A percentile compares a stretch with the other conserved stretches of the same genome.
Evolutionary conservation across 805 yeast genomes (phyloP).

Genomic region (Saturnispora kantuleensis): DNA sequence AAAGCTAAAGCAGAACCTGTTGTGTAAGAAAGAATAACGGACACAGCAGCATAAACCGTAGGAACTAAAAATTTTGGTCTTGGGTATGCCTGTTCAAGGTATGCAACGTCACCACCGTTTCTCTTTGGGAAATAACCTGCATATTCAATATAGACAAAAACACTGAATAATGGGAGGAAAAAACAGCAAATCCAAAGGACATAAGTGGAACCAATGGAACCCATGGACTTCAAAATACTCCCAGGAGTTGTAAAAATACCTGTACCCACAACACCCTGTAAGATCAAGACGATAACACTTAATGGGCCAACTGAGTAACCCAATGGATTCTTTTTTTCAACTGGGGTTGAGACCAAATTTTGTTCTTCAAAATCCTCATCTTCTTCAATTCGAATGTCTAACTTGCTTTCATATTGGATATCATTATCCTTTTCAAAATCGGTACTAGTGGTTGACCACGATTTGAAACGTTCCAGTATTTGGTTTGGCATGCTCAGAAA

Average conservation of each 20-base stretch:
- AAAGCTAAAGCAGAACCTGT: constrained; percentile 75
- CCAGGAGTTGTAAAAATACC: constrained; percentile 70
- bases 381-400: neutral
- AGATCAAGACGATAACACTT: constrained; percentile 49
- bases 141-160: constrained; percentile 32
- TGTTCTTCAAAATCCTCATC: constrained; percentile 11
- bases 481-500: neutral
- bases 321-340: constrained; percentile 27
- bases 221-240: constrained; percentile 38
- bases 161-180: constrained; percentile 29
- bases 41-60: constrained; percentile 57
- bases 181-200: constrained; percentile 36
- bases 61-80: constrained; percentile 63
- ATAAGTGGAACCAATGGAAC: constrained; percentile 35
- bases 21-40: constrained; percentile 76
- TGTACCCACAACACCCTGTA: constrained; percentile 66
- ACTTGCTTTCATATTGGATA: neutral
- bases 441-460: neutral
- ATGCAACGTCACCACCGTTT: constrained; percentile 83
- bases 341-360: constrained; percentile 29
- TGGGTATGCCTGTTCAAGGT: constrained; percentile 59
- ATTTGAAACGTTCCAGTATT: too few species aligned
- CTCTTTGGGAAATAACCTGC: constrained; percentile 37
- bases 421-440: neutral
- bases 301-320: constrained; percentile 29